Evolutionary conservation across 345 rosid species (phyloP).

Genomic region (Melastoma malabathricum): DNA sequence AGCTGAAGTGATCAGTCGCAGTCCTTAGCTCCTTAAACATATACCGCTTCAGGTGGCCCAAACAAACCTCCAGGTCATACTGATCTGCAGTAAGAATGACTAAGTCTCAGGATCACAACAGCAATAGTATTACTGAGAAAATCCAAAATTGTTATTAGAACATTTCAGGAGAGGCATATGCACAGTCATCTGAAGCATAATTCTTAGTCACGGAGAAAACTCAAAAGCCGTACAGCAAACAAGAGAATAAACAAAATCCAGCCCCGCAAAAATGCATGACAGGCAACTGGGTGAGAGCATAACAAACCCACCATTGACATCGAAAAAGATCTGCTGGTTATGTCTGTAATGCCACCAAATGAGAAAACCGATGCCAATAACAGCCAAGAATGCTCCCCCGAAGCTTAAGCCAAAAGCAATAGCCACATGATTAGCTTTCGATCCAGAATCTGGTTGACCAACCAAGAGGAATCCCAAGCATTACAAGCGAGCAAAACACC

Average conservation of each 20-base stretch:
- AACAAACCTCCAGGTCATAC: conserved; percentile 73
- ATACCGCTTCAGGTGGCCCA: conserved; percentile 82
- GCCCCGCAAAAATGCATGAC: background rate
- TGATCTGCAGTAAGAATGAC: conserved; percentile 42
- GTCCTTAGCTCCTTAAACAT: conserved; percentile 82
- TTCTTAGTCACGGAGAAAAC: too few relatives aligned
- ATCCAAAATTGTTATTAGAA: background rate
- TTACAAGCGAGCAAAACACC: too few relatives aligned
- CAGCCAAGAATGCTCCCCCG: conserved; percentile 53
- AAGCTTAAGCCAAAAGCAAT: conserved; percentile 82
- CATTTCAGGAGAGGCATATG: too few relatives aligned
- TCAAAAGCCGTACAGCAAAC: background rate
- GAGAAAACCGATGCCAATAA: conserved; percentile 39
- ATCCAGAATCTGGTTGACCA: conserved; percentile 45
- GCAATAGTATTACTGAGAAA: background rate
- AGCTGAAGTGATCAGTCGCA: conserved; percentile 78
- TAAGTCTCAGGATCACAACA: conserved; percentile 5
- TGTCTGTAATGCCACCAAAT: conserved; percentile 87
- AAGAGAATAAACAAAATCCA: background rate
- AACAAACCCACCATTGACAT: conserved; percentile 67
- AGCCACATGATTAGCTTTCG: conserved; percentile 50
- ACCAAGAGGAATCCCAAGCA: conserved; percentile 5
- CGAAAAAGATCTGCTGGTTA: conserved; percentile 94
- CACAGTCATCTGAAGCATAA: too few relatives aligned
- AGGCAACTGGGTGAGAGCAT: background rate